Base-by-base conservation (phyloP, 345 rosid species). In the Barbarea vulgaris region DNA sequence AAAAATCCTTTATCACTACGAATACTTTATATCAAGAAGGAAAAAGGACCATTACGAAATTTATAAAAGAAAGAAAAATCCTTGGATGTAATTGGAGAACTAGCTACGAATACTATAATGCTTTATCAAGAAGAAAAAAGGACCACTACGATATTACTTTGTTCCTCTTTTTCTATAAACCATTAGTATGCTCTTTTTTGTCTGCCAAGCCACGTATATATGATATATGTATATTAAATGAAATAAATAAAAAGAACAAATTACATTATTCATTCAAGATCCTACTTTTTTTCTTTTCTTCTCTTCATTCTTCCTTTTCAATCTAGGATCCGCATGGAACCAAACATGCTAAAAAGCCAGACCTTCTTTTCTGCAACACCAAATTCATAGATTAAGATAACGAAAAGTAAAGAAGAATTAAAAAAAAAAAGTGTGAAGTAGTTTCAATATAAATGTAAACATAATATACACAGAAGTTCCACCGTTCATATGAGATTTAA, bases 321-420 rank as follows among this genome's bases (percentile, higher is more conserved):
- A 15, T 51, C 86, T 83, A 87, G 13, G 86, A 68, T 30, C 83
- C 87, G 75, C 93, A 88, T 52, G 85, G 92, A 37, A 89, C 83
- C 79, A 91, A 81, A 80, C 98, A 93, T 57, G 93, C 80, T 55
- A 93, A 82, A 70, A 93, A 81, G 51, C 91, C 81, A 44, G 86
- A 73, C 69, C 71, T 77, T 79, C 87, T 88, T 84, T 88, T 91
- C 97, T 91, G 88, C 86, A 65, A 10, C 17, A 47, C n/a, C 24
- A 64, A 24, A 48, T 46, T 7, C 25, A 24, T 56, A n/a, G 8
- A 28, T 34, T 14, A 7, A 39, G 8, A 33, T 10, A 34, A 17
- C 31, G 25, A 6, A 64, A 61, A 14, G 42, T 69, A 54, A 30
- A 9, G 22, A 47, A 17, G 52, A 55, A 3, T 18, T 18, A 1